Conservation (phyloP, 257 asterid species). For the Nicotiana tomentosiformis region DNA sequence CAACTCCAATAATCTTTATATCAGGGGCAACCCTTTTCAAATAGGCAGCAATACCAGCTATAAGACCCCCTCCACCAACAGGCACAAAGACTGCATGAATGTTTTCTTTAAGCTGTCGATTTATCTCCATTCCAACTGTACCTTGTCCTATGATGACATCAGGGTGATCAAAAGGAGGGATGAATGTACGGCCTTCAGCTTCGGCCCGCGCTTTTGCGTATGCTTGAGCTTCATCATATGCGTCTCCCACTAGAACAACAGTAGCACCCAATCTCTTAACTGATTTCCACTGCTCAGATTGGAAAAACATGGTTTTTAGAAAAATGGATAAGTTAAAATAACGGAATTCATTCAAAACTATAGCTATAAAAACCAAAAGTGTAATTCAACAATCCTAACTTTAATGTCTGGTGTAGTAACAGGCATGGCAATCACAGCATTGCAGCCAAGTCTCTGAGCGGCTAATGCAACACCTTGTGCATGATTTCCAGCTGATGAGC, state of each 20-base stretch:
- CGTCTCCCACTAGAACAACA: conserved; percentile 82
- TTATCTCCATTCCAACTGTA: conserved; percentile 92
- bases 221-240: conserved; percentile 90
- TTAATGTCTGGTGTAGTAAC: conserved; percentile 92
- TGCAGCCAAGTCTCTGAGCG: conserved; percentile 61
- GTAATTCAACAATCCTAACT: conserved; percentile 33
- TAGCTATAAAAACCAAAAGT: not conserved
- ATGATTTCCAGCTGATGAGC: conserved; percentile 98
- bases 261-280: conserved; percentile 86
- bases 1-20: conserved; percentile 87
- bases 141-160: conserved; percentile 91
- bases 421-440: conserved; percentile 87
- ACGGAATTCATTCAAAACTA: not conserved
- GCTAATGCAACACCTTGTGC: conserved; percentile 97
- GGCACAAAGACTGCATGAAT: conserved; percentile 89
- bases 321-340: not conserved
- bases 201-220: conserved; percentile 68
- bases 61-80: conserved; percentile 96
- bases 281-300: conserved; percentile 61
- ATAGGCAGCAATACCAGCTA: conserved; percentile 96
- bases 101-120: conserved; percentile 61
- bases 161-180: conserved; percentile 99
- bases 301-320: not conserved
- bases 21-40: conserved; percentile 84
- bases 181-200: conserved; percentile 65